These are phyloP conservation scores for Hyaloperonospora arabidopsidis DNA, from an alignment of 352 stramenopile genomes.

Conservation along the genomic window DNA sequence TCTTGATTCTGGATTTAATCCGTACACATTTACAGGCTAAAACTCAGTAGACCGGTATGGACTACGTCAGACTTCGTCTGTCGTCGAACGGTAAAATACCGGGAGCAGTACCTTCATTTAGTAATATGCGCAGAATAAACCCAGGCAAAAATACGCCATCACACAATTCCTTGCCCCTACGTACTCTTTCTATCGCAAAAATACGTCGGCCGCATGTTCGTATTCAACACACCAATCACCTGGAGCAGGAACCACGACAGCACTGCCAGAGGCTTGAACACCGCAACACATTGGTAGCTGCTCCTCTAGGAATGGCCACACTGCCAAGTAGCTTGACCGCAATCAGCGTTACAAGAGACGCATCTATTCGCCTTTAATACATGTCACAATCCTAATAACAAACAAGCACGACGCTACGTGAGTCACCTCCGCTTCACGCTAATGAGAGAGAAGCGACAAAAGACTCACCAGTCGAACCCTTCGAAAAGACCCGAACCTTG, in stretches of 20 bases:
- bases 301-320: background rate
- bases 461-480: conserved; percentile 95
- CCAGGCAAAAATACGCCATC: no score
- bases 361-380: conserved; percentile 81
- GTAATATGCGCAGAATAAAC: conserved; percentile 88
- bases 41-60: conserved; percentile 27
- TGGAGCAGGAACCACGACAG: no score
- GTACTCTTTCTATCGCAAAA: no score
- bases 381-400: conserved; percentile 74
- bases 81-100: conserved; percentile 95
- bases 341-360: conserved; percentile 4
- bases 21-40: no score
- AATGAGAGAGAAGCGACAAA: no score
- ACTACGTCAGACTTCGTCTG: conserved; percentile 86
- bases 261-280: no score
- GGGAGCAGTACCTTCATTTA: conserved; percentile 94
- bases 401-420: conserved; percentile 7
- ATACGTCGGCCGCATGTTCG: no score
- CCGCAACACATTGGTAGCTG: no score
- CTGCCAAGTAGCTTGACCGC: conserved; percentile 4
- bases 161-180: no score
- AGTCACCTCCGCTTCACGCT: background rate
- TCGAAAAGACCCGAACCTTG: conserved; percentile 98
- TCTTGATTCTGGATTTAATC: no score
- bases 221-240: no score